Conservation (phyloP, 768 basidiomycete species). For the Pleurotus tuber-regium region DNA sequence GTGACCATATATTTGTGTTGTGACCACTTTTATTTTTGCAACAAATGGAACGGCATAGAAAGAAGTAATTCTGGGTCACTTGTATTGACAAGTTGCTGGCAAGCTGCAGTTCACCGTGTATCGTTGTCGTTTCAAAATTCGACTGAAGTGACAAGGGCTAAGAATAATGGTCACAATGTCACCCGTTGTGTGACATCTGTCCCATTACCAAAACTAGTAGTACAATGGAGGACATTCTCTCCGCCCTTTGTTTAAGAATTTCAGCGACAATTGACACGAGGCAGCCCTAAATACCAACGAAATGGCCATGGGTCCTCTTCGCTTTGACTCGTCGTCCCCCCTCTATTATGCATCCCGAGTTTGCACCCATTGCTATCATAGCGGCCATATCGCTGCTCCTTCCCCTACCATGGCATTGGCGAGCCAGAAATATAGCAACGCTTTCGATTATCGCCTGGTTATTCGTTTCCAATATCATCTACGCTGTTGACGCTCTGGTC, state of each 20-base stretch:
- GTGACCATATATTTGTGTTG: too few relatives aligned
- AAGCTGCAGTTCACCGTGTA: too few relatives aligned
- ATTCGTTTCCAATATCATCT: conserved; percentile 27
- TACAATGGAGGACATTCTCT: too few relatives aligned
- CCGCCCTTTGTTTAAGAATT: background rate
- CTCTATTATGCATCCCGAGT: conserved; percentile 19
- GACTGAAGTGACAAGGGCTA: too few relatives aligned
- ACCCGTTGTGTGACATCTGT: too few relatives aligned
- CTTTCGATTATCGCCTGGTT: conserved; percentile 32
- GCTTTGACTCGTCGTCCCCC: background rate
- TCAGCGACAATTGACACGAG: background rate
- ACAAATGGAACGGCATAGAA: too few relatives aligned
- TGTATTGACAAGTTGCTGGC: too few relatives aligned
- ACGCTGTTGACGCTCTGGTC: conserved; percentile 37
- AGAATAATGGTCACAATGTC: too few relatives aligned
- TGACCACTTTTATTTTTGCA: too few relatives aligned
- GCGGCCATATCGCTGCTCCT: conserved; percentile 26
- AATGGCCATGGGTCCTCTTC: background rate
- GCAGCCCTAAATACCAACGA: background rate
- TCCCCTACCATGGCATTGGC: conserved; percentile 26
- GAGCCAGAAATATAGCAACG: conserved; percentile 26
- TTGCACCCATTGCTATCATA: conserved; percentile 23
- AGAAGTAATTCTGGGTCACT: too few relatives aligned
- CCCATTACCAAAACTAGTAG: too few relatives aligned
- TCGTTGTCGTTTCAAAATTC: too few relatives aligned